These are phyloP conservation scores for Colletotrichum gigasporum DNA, from an alignment of 2,329 filamentous ascomycete genomes.

Conservation along the genomic window DNA sequence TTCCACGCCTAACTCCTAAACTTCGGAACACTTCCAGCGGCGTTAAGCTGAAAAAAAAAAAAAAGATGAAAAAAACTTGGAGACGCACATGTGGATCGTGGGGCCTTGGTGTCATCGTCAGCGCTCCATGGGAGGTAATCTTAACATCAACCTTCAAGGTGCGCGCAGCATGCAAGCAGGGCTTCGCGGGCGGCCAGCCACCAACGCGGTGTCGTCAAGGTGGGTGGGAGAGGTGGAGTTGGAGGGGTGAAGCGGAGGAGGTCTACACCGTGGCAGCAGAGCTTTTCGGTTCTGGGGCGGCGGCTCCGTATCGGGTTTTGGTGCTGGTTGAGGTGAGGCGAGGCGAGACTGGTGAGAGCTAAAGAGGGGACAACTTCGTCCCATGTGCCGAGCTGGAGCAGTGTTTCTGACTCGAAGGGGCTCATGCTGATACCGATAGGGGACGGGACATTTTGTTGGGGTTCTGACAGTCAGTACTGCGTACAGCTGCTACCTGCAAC, in stretches of 20 bases:
- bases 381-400: slow-evolving; percentile 6
- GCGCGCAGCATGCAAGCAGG: slow-evolving; percentile 3
- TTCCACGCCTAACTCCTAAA: slow-evolving; percentile 10
- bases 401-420: slow-evolving; percentile 17
- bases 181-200: background rate
- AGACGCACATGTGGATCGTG: slow-evolving; percentile 3
- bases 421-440: too few species aligned
- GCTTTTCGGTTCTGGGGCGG: background rate
- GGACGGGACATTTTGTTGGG: background rate
- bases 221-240: slow-evolving; percentile 9
- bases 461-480: too few species aligned
- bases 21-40: background rate
- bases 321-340: background rate
- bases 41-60: background rate
- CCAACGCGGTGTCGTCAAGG: slow-evolving; percentile 13
- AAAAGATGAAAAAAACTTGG: background rate
- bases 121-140: background rate
- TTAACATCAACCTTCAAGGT: slow-evolving; percentile 18
- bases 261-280: background rate
- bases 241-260: background rate
- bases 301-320: background rate
- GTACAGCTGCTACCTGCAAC: too few species aligned
- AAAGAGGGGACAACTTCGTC: background rate
- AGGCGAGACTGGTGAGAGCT: background rate
- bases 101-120: background rate